A percentile compares a stretch with the other conserved stretches of the same genome.
Conservation (phyloP, 345 rosid species). For the Lumnitzera littorea region DNA sequence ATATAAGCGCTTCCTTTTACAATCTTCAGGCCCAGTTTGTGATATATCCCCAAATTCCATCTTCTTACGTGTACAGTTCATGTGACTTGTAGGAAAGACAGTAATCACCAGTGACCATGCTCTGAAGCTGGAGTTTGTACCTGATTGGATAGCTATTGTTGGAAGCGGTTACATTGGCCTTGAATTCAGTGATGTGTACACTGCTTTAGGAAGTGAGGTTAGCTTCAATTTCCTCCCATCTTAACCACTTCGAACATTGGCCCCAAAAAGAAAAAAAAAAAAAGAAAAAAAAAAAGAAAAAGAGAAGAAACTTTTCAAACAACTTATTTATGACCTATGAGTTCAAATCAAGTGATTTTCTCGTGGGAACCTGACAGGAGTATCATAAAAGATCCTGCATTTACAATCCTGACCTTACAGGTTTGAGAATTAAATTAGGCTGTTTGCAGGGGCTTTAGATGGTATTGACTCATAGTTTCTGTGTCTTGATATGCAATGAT, state of each 20-base stretch:
- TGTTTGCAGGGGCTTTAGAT: too few relatives aligned
- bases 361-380: too few relatives aligned
- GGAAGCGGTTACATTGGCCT: slow-evolving; percentile 99
- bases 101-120: slow-evolving; percentile 99
- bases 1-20: too few relatives aligned
- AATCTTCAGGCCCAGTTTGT: too few relatives aligned
- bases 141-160: slow-evolving; percentile 96
- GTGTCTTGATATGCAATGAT: too few relatives aligned
- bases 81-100: slow-evolving; percentile 73
- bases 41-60: background rate
- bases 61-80: background rate
- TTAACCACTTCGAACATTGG: too few relatives aligned
- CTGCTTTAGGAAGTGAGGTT: slow-evolving; percentile 99
- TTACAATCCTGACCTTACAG: too few relatives aligned
- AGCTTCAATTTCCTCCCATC: slow-evolving; percentile 2
- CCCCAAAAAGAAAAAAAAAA: too few relatives aligned
- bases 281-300: too few relatives aligned
- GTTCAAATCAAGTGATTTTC: background rate
- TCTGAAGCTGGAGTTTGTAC: slow-evolving; percentile 86
- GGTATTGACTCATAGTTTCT: too few relatives aligned
- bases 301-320: background rate
- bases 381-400: too few relatives aligned
- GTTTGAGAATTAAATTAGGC: too few relatives aligned
- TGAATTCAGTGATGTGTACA: slow-evolving; percentile 98
- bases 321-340: background rate